Percentiles rank a stretch among this genome's conserved stretches.
Conservation (phyloP, 768 basidiomycete species). For the Pleurotus platypus region DNA sequence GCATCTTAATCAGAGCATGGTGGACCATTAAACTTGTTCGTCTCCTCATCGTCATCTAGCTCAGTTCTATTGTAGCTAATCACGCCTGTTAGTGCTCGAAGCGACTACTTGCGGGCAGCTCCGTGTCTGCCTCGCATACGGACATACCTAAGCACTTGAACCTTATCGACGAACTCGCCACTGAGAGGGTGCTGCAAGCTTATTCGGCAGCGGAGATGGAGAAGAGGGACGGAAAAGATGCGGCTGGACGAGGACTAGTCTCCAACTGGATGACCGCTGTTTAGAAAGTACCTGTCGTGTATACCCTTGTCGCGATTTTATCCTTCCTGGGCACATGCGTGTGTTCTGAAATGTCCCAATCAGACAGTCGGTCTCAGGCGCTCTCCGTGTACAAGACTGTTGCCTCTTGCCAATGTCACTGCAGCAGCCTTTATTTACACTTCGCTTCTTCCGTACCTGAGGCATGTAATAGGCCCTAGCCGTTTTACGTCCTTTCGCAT, state of each 20-base stretch:
- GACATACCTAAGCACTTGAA: slow-evolving; percentile 51
- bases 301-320: background rate
- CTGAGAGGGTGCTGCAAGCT: slow-evolving; percentile 61
- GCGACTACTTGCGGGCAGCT: slow-evolving; percentile 42
- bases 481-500: slow-evolving; percentile 1
- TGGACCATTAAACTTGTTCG: slow-evolving; percentile 78
- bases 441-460: background rate
- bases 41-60: slow-evolving; percentile 10
- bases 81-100: slow-evolving; percentile 48
- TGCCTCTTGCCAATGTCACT: too few species aligned
- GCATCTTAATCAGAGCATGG: slow-evolving; percentile 74
- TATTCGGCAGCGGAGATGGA: slow-evolving; percentile 30
- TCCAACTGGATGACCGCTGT: slow-evolving; percentile 9
- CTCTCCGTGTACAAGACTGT: too few species aligned
- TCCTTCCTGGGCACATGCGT: too few species aligned
- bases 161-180: slow-evolving; percentile 67
- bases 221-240: background rate
- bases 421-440: too few species aligned
- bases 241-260: slow-evolving; percentile 7
- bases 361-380: too few species aligned
- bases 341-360: too few species aligned
- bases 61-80: background rate
- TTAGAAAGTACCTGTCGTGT: background rate
- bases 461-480: background rate
- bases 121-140: slow-evolving; percentile 55